phyloP scores from a whole-genome alignment of 768 basidiomycete genomes.

The Pleurotus ostreatus region DNA sequence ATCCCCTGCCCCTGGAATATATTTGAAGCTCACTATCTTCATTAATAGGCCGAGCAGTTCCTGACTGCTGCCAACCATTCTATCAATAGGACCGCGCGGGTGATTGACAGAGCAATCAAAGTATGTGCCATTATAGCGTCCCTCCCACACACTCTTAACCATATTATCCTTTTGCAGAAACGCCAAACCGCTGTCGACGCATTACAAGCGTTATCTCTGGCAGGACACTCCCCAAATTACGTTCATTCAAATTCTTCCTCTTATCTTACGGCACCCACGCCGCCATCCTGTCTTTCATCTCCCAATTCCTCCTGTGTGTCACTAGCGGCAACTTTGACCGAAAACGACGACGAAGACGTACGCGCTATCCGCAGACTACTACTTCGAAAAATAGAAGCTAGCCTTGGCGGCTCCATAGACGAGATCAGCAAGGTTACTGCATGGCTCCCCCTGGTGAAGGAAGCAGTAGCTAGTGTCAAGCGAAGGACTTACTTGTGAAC shows the following conservation, averaged over 20 bases:
- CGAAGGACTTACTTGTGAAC: constrained; percentile 40
- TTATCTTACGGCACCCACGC: constrained; percentile 21
- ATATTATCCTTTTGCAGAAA: constrained; percentile 32
- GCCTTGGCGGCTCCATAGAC: constrained; percentile 51
- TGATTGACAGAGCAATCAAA: constrained; percentile 52
- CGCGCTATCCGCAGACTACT: constrained; percentile 60
- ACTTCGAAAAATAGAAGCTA: constrained; percentile 59
- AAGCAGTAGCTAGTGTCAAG: constrained; percentile 55
- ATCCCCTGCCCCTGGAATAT: constrained; percentile 2
- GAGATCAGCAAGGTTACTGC: constrained; percentile 56
- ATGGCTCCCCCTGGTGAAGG: constrained; percentile 65
- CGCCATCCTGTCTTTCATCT: constrained; percentile 36
- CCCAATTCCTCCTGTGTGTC: constrained; percentile 41
- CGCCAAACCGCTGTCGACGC: constrained; percentile 43
- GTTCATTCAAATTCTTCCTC: constrained; percentile 18
- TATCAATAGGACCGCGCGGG: constrained; percentile 53
- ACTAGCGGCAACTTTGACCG: constrained; percentile 43
- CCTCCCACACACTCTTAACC: too few relatives aligned
- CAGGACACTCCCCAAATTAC: constrained; percentile 15
- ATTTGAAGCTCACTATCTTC: neutral
- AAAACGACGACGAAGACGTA: constrained; percentile 61
- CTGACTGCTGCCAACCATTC: constrained; percentile 50
- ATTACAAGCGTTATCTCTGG: constrained; percentile 25
- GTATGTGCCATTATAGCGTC: constrained; percentile 26
- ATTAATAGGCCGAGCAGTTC: constrained; percentile 50